These are phyloP conservation scores for Hypoxylon intermedium DNA, from an alignment of 495 filamentous ascomycete species.

Conservation along the genomic window DNA sequence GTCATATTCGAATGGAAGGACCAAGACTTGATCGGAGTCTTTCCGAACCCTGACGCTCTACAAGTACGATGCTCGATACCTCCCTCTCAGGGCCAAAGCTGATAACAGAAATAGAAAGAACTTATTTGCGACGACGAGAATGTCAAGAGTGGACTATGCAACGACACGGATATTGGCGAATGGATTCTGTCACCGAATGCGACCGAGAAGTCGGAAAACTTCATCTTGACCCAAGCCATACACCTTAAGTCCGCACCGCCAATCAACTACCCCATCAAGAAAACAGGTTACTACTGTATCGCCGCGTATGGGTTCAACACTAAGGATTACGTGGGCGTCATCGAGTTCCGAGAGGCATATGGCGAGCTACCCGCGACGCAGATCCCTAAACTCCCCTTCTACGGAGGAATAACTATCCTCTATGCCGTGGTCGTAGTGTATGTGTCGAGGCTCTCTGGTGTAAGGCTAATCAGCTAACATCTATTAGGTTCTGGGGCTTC, in stretches of 20 bases:
- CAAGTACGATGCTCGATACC: constrained; percentile 30
- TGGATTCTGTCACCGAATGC: constrained; percentile 82
- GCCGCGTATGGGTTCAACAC: constrained; percentile 71
- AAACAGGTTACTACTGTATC: constrained; percentile 97
- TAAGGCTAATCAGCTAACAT: constrained; percentile 16
- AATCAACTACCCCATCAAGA: constrained; percentile 80
- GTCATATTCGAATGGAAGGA: constrained; percentile 96
- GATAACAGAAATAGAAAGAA: constrained; percentile 57
- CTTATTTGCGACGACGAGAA: constrained; percentile 77
- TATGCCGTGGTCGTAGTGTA: constrained; percentile 85
- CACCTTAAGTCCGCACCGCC: constrained; percentile 77
- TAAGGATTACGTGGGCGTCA: constrained; percentile 74
- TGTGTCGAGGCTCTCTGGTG: constrained; percentile 37
- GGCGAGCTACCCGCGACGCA: constrained; percentile 94
- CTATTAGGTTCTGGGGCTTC: constrained; percentile 80
- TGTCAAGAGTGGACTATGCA: constrained; percentile 74
- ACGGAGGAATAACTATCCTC: constrained; percentile 90
- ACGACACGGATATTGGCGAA: constrained; percentile 75
- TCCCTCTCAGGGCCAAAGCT: constrained; percentile 12
- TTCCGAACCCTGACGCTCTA: constrained; percentile 35
- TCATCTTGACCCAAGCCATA: constrained; percentile 79
- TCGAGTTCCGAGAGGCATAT: constrained; percentile 94
- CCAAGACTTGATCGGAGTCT: constrained; percentile 75
- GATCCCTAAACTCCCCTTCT: constrained; percentile 97
- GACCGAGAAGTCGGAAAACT: constrained; percentile 67